Evolutionary conservation across 2,329 filamentous ascomycete genomes (phyloP).

Genomic region (Colletotrichum gloeosporioides): DNA sequence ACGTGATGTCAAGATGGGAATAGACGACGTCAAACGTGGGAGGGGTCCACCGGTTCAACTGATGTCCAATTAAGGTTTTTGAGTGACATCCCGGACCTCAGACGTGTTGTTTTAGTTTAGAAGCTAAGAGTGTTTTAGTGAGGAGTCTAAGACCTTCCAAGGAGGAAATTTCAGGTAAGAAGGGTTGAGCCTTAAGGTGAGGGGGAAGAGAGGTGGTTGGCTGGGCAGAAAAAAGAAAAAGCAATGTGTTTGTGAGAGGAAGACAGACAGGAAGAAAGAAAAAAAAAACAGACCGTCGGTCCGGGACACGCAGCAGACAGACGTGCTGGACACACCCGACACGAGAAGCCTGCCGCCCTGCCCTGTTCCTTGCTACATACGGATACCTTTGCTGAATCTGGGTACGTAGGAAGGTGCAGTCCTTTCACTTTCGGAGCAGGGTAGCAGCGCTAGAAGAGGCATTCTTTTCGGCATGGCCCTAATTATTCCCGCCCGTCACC

Average conservation of each 20-base stretch:
- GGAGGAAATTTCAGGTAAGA: background rate
- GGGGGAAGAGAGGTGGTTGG: background rate
- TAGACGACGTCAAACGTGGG: background rate
- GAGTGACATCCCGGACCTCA: constrained; percentile 16
- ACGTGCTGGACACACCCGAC: background rate
- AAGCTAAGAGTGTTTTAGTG: background rate
- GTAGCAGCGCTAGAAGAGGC: background rate
- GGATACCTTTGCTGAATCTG: background rate
- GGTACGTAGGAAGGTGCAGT: background rate
- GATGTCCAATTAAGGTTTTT: constrained; percentile 23
- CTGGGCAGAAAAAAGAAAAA: background rate
- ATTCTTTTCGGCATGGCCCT: background rate
- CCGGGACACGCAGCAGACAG: background rate
- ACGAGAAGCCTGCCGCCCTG: background rate
- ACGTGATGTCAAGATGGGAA: background rate
- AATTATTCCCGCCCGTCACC: background rate
- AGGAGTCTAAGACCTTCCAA: background rate
- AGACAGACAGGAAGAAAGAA: background rate
- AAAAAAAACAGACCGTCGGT: background rate
- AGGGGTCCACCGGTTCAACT: background rate
- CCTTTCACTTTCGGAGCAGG: background rate
- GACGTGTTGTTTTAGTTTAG: background rate
- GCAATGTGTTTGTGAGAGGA: background rate
- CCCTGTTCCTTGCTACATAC: background rate
- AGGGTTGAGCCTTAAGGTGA: background rate